Evolutionary conservation across 208 protist genomes (phyloP).

Genomic region (Willaertia magna): DNA sequence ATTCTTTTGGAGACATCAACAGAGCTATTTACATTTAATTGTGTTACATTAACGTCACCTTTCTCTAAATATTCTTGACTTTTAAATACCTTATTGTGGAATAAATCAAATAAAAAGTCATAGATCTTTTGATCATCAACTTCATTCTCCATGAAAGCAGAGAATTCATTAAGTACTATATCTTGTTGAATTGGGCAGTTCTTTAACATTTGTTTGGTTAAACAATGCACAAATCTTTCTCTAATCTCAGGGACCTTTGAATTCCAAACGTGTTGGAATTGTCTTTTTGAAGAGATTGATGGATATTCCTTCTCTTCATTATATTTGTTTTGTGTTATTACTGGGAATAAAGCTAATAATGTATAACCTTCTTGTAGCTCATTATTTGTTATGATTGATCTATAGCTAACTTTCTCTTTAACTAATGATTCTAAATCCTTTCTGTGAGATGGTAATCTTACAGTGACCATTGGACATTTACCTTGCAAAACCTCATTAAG

Average conservation of each 20-base stretch:
- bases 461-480: neutral
- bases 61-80: neutral
- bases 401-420: neutral
- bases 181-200: too few species aligned
- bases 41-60: neutral
- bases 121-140: neutral
- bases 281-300: too few species aligned
- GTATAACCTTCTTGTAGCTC: neutral
- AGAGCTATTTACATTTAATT: neutral
- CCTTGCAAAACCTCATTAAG: neutral
- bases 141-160: neutral
- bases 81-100: neutral
- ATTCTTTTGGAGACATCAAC: neutral
- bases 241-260: too few species aligned
- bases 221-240: too few species aligned
- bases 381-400: neutral
- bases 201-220: too few species aligned
- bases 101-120: neutral
- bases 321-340: too few species aligned
- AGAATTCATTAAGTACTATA: too few species aligned
- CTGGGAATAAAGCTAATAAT: neutral
- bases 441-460: too few species aligned
- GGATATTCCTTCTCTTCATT: too few species aligned
- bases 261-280: too few species aligned
- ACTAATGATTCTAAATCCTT: too few species aligned